Base-by-base conservation (phyloP, 768 basidiomycete species). In the Amanita polypyramis region DNA sequence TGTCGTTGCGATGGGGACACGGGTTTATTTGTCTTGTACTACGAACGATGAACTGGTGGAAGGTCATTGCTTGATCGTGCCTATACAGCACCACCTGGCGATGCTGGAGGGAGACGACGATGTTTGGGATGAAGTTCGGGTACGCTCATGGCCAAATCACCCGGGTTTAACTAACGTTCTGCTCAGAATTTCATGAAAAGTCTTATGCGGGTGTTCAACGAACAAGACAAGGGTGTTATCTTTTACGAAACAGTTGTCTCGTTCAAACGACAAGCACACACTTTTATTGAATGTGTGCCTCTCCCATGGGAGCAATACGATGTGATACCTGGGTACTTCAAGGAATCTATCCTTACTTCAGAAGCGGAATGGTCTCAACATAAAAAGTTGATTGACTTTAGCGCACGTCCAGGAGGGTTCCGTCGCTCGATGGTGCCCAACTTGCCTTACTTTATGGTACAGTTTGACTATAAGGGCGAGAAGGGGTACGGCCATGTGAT, bases 291-390 rank as follows among this genome's bases (percentile, higher is more conserved):
- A 64, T 91, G 88, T 53, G 77, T 98, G 3, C 96, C 96, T 0
- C 72, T 98, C 3, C 85, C 94, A 4, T 93, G 89, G 80, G 84
- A 81, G 20, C 73, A 84, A 20, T 97, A 81, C 54, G 90, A 95
- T 52, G 70, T 83, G 44, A 76, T 93, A 5, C 95, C 94, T 0
- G 90, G 82, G 2, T 99, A 94, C 62, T 98, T 98, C 76, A 85
- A 84, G 86, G 95, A 98, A 80, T 92, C 91, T 0, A 95, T 99
- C 54, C 65, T 94, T 14, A 75, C 85, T 35, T 94, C 92, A 2
- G 96, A 97, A 61, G 75, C 84, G 5, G 96, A 98, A 67, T 99
- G 96, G 96, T 93, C 94, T 5, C 92, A 96, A 58, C 94, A 99
- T 68, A 93, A 90, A 62, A 97, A 97, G 60, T 68, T 97, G 44